These are phyloP conservation scores for Leucocoprinus birnbaumii DNA, from an alignment of 768 basidiomycete species.

Conservation along the genomic window DNA sequence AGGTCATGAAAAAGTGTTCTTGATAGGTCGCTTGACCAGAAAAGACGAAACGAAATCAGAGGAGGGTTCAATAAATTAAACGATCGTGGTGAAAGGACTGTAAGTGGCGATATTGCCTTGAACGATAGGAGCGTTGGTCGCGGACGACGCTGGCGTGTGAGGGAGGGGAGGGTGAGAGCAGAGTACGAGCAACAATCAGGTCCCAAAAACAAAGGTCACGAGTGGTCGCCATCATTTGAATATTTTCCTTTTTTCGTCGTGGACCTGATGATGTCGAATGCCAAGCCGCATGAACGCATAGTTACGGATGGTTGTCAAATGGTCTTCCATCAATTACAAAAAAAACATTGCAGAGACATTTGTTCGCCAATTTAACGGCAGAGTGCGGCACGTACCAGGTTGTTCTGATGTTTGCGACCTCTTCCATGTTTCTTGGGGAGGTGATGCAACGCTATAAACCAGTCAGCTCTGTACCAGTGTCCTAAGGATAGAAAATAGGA, in stretches of 20 bases:
- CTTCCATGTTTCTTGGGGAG: too few species aligned
- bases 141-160: neutral
- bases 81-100: constrained; percentile 7
- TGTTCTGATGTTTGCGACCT: too few species aligned
- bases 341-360: too few species aligned
- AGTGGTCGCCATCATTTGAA: constrained; percentile 6
- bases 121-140: neutral
- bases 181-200: neutral
- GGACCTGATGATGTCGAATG: neutral
- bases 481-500: too few species aligned
- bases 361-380: too few species aligned
- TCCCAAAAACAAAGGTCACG: constrained; percentile 10
- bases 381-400: too few species aligned
- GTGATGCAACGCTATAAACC: too few species aligned
- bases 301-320: too few species aligned
- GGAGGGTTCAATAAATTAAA: neutral
- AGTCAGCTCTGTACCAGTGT: too few species aligned
- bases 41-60: neutral
- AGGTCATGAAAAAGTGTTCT: neutral
- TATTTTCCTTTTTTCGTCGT: neutral
- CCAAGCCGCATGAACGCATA: neutral
- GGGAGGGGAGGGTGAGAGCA: neutral
- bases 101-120: neutral
- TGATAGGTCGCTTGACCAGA: neutral
- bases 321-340: too few species aligned